Conservation (phyloP, 164 flowering plant genomes). For the Macadamia integrifolia region DNA sequence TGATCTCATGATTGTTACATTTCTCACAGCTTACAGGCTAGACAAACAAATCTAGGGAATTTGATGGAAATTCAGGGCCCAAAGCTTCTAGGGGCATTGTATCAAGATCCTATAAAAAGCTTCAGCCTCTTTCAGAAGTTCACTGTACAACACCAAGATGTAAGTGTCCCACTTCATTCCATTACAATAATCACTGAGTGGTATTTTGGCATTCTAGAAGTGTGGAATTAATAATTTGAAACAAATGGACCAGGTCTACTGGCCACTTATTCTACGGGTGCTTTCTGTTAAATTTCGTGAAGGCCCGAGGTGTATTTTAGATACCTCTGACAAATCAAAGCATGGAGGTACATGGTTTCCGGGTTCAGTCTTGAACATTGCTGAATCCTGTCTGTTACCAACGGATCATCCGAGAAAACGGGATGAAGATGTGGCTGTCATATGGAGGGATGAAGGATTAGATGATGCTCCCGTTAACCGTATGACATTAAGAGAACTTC, state of each 20-base stretch:
- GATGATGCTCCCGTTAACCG: constrained; percentile 48
- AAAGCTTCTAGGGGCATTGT: constrained; percentile 54
- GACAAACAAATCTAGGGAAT: constrained; percentile 59
- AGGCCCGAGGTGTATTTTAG: constrained; percentile 60
- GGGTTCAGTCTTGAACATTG: constrained; percentile 67
- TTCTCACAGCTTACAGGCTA: constrained; percentile 52
- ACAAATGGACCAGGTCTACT: constrained; percentile 49
- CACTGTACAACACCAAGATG: constrained; percentile 76
- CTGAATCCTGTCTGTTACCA: constrained; percentile 79
- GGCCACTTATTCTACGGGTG: constrained; percentile 67
- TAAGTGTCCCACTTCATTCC: constrained; percentile 8
- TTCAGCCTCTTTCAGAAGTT: constrained; percentile 58
- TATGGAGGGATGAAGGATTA: constrained; percentile 79
- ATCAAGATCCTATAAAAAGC: constrained; percentile 82
- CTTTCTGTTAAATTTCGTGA: constrained; percentile 53
- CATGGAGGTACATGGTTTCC: constrained; percentile 84
- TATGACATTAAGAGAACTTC: constrained; percentile 60
- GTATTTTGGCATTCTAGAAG: too few species aligned
- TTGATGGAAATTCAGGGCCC: constrained; percentile 69
- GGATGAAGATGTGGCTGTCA: constrained; percentile 51
- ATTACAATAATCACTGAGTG: too few species aligned
- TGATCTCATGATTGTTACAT: background rate
- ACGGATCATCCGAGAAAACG: constrained; percentile 37
- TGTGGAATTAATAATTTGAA: constrained; percentile 1
- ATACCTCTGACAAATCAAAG: constrained; percentile 55